Percentiles rank a stretch among this genome's conserved stretches.
Evolutionary conservation across 108 stramenopile species (phyloP).

Genomic region (Cyclotella kingstonii): DNA sequence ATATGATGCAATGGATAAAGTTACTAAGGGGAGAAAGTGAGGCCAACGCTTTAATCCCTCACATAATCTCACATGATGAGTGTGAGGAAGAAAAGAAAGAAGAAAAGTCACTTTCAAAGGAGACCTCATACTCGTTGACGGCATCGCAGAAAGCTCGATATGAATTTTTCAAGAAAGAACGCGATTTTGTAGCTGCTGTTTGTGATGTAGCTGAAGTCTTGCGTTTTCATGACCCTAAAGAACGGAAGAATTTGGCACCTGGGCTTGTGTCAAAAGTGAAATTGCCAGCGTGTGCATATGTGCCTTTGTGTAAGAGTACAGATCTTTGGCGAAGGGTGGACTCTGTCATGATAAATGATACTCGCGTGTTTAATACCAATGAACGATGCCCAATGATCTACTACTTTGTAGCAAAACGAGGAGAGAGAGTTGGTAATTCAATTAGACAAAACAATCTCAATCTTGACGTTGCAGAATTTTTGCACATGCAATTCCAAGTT

Average conservation of each 20-base stretch:
- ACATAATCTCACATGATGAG: slow-evolving; percentile 54
- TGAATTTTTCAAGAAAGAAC: slow-evolving; percentile 89
- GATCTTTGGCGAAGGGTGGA: slow-evolving; percentile 87
- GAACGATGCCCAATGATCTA: slow-evolving; percentile 94
- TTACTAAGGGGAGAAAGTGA: slow-evolving; percentile 68
- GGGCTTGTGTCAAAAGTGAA: slow-evolving; percentile 56
- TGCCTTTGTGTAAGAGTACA: slow-evolving; percentile 90
- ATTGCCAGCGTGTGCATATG: slow-evolving; percentile 86
- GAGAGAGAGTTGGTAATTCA: slow-evolving; percentile 49
- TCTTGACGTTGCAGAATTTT: slow-evolving; percentile 92
- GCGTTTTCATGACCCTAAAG: slow-evolving; percentile 84
- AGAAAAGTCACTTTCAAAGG: slow-evolving; percentile 42
- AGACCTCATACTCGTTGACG: slow-evolving; percentile 50
- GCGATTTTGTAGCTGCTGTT: slow-evolving; percentile 87
- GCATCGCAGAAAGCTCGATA: slow-evolving; percentile 79
- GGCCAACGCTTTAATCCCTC: slow-evolving; percentile 63
- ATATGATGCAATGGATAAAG: slow-evolving; percentile 67
- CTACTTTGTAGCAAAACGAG: slow-evolving; percentile 85
- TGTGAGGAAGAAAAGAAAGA: slow-evolving; percentile 45
- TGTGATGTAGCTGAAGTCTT: slow-evolving; percentile 95
- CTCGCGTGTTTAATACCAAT: slow-evolving; percentile 94
- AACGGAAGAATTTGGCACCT: slow-evolving; percentile 81
- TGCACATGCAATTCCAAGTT: slow-evolving; percentile 82
- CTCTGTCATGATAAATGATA: slow-evolving; percentile 74
- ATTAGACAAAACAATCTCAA: slow-evolving; percentile 61